Evolutionary conservation across 106 monocot species (phyloP), one percentile per base, ranked within the genome.

Genomic region (Xerophyta viscosa): DNA sequence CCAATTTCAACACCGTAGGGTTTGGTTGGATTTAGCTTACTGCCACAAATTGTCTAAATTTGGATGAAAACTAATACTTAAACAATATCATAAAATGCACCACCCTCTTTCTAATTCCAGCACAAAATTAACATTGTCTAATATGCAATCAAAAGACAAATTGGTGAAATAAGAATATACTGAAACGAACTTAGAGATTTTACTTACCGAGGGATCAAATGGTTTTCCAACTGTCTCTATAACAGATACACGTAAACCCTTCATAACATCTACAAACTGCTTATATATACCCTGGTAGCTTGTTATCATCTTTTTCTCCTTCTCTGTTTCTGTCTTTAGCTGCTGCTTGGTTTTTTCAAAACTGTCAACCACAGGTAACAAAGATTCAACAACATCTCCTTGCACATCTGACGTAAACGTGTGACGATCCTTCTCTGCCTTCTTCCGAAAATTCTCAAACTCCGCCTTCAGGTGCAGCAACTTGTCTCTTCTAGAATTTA

Each of bases 221-320:
- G 76, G 78, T 62, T 75, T 86, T 57, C 90, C 98, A 29, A 80
- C 77, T 11, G 98, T 90, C 50, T 69, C 86, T 19, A 98, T 67
- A 31, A 75, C 78, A 66, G 82, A 39, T 9, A 98, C 90, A 56
- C 62, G 61, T 53, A 79, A 79, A 51, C 79, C 71, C 62, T 86
- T 76, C 89, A 98, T 60, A 13, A 73, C 61, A 57, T 98, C 98
- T 36, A 98, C 98, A 64, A 98, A 80, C 44, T 98, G 98, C 63
- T 90, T 98, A 60, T 98, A 98, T 60, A 90, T 98, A 22, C 96
- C 89, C 60, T 86, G 89, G 55, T 98, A 98, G 36, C 96, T 98
- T 33, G 76, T 62, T 11, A 75, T 68, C 29, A 98, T 73, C 52
- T 77, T 83, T 26, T 57, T 82, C 48, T 98, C 96, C 43, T 73